These are phyloP conservation scores for Aspergillus piperis DNA, from an alignment of 2,329 filamentous ascomycete genomes.

Conservation along the genomic window DNA sequence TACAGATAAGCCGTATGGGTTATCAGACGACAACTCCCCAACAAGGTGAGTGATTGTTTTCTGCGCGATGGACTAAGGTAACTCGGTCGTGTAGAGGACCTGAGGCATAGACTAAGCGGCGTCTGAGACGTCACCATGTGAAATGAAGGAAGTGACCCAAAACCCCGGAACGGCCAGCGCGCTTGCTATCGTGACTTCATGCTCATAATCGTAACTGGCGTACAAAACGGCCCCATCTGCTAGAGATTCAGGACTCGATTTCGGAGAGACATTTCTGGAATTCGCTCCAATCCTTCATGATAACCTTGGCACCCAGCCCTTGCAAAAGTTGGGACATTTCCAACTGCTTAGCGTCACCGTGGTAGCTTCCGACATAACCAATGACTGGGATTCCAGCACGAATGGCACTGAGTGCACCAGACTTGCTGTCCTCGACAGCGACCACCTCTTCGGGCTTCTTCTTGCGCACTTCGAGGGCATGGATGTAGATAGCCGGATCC, in stretches of 20 bases:
- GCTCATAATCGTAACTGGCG: constrained; percentile 8
- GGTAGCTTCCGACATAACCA: constrained; percentile 82
- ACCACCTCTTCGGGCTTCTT: constrained; percentile 71
- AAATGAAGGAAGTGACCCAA: constrained; percentile 8
- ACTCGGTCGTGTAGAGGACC: background rate
- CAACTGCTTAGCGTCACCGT: constrained; percentile 57
- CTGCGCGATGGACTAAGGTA: background rate
- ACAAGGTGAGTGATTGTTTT: background rate
- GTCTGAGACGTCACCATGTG: background rate
- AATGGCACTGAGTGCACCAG: constrained; percentile 74
- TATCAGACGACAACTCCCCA: background rate
- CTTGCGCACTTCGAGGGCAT: constrained; percentile 72
- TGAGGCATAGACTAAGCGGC: background rate
- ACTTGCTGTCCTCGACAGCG: constrained; percentile 86
- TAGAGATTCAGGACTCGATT: constrained; percentile 37
- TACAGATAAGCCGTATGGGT: background rate
- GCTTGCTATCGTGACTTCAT: constrained; percentile 39
- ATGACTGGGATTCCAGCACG: constrained; percentile 78
- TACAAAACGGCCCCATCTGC: constrained; percentile 12
- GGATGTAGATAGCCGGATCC: constrained; percentile 83
- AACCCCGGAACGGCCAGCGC: constrained; percentile 16
- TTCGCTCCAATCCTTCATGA: constrained; percentile 57
- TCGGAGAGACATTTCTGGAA: constrained; percentile 46
- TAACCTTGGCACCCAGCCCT: constrained; percentile 62
- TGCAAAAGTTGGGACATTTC: constrained; percentile 65